phyloP scores from a whole-genome alignment of 495 filamentous ascomycete species.

The Bombardia bombarda region DNA sequence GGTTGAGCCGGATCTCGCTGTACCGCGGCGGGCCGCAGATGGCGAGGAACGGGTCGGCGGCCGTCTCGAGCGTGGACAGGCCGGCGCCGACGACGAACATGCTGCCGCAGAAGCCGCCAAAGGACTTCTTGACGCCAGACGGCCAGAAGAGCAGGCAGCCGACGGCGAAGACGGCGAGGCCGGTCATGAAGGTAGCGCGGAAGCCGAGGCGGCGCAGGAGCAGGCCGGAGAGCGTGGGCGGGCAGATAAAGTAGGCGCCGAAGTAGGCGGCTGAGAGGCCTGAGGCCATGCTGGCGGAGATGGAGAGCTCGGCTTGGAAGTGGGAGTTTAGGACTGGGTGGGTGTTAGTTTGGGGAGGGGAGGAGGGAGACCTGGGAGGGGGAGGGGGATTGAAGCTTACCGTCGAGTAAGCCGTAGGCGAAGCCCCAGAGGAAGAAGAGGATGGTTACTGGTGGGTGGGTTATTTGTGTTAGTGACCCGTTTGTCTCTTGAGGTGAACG shows the following conservation, averaged over 20 bases:
- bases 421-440: constrained; percentile 86
- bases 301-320: constrained; percentile 29
- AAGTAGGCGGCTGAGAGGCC: constrained; percentile 32
- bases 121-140: constrained; percentile 47
- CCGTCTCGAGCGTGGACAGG: constrained; percentile 62
- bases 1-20: constrained; percentile 58
- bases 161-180: constrained; percentile 47
- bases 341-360: constrained; percentile 3
- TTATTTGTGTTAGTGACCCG: constrained; percentile 13
- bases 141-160: constrained; percentile 58
- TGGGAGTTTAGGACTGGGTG: constrained; percentile 24
- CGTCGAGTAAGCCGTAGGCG: constrained; percentile 66
- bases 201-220: constrained; percentile 54
- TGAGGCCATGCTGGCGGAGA: constrained; percentile 24
- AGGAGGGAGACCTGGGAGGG: neutral
- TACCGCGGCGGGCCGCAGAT: constrained; percentile 60
- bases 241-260: constrained; percentile 48
- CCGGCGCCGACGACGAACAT: constrained; percentile 65
- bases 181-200: constrained; percentile 49
- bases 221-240: constrained; percentile 48
- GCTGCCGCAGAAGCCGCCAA: constrained; percentile 59
- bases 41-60: constrained; percentile 47
- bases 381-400: constrained; percentile 1
- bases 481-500: neutral
- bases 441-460: constrained; percentile 50